Base-by-base conservation (phyloP, 2,329 filamentous ascomycete genomes). In the Diatrype stigma region DNA sequence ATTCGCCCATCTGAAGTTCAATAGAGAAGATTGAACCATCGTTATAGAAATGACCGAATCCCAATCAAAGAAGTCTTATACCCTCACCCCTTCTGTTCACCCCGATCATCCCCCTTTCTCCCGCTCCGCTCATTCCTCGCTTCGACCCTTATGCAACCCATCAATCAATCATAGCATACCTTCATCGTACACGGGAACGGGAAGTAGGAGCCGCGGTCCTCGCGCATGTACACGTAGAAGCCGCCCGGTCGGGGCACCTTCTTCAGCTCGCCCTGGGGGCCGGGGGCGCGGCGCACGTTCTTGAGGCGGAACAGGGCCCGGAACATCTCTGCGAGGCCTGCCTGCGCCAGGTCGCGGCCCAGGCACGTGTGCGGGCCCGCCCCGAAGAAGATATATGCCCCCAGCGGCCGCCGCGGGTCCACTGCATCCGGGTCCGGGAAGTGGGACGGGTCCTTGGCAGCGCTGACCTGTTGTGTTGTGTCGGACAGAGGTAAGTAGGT, bases 291-390 rank as follows among this genome's bases (percentile, higher is more conserved):
- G 6, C 82, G 72, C 11, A 91, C 65, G 49, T 82, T 83, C 57
- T 79, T 75, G 58, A 82, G 72, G 52, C 76, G 71, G 60, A 86
- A 87, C 2, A 89, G 69, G 1, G 80, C 78, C 45, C 86, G 80
- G 66, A 90, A 79, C 74, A 90, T 85, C 56, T 85, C 80, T 0
- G 81, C 80, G 51, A 91, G 70, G 0, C 82, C 85, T 2, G 82
- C 73, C 54, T 83, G 75, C 62, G 77, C 82, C 12, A 80, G 76
- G 16, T 84, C 79, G 23, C 75, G 74, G 1, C 85, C 86, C 0
- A 90, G 73, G 53, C 80, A 84, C 2, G 78, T 72, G 60, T 88
- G 81, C 4, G 84, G 77, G 0, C 85, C 86, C 1, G 77, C 71
- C 12, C 81, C 81, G 56, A 85, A 84, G 65, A 82, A 78, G 53